Evolutionary conservation across 2,329 filamentous ascomycete species (phyloP).

Genomic region (Epichloe coenophiala): DNA sequence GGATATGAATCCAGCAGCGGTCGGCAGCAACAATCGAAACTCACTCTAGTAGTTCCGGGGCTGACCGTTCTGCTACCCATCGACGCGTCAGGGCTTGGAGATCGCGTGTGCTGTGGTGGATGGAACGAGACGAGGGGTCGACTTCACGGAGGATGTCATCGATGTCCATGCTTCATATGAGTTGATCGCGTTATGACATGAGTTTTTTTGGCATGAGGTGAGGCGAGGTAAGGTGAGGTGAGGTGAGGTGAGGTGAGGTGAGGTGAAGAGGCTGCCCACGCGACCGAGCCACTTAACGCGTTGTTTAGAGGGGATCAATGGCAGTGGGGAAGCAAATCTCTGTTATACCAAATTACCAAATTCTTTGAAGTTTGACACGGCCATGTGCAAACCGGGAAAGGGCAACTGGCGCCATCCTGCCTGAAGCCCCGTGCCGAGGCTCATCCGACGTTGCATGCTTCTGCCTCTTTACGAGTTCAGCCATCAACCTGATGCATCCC

Average conservation of each 20-base stretch:
- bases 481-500: not conserved
- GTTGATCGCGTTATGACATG: not conserved
- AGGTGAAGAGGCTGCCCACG: not conserved
- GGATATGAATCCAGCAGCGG: too few relatives aligned
- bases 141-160: conserved; percentile 68
- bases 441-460: not conserved
- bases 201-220: not conserved
- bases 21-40: conserved; percentile 8
- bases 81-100: conserved; percentile 79
- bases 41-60: conserved; percentile 78
- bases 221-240: not conserved
- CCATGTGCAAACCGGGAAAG: too few relatives aligned
- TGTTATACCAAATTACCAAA: too few relatives aligned
- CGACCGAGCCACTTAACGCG: too few relatives aligned
- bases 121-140: conserved; percentile 41
- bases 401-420: not conserved
- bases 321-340: too few relatives aligned
- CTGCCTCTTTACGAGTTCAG: not conserved
- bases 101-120: conserved; percentile 53
- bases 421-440: not conserved
- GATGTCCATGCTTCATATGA: conserved; percentile 48
- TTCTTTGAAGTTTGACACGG: too few relatives aligned
- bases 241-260: not conserved
- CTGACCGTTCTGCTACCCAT: conserved; percentile 85
- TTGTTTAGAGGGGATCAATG: not conserved